A percentile compares a stretch with the other conserved stretches of the same genome.
Evolutionary conservation across 148 eudicot genomes (phyloP).

Genomic region (Chenopodium album): DNA sequence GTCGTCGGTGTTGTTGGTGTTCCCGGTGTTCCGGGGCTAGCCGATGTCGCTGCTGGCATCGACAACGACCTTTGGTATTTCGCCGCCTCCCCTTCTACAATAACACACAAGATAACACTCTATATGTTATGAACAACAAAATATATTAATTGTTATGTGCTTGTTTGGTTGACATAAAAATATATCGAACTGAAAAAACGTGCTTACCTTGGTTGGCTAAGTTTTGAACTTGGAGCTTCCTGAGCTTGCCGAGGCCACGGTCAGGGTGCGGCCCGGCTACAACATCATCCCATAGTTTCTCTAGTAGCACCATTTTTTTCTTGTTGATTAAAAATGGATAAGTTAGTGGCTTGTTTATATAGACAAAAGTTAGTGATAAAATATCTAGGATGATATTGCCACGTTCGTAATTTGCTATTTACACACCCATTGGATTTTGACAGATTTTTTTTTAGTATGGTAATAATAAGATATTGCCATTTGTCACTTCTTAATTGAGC

Average conservation of each 20-base stretch:
- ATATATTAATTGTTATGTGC: too few species aligned
- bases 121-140: background rate
- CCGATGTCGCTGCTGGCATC: slow-evolving; percentile 49
- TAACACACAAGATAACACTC: background rate
- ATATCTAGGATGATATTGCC: slow-evolving; percentile 24
- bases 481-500: background rate
- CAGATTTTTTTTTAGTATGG: too few species aligned
- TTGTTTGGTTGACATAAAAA: too few species aligned
- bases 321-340: background rate
- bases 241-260: slow-evolving; percentile 59
- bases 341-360: slow-evolving; percentile 12
- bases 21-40: slow-evolving; percentile 49
- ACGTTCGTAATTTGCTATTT: slow-evolving; percentile 1
- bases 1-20: slow-evolving; percentile 62
- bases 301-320: slow-evolving; percentile 47
- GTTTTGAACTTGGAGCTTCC: slow-evolving; percentile 37
- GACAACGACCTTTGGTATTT: slow-evolving; percentile 49
- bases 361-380: slow-evolving; percentile 22
- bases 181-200: too few species aligned
- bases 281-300: slow-evolving; percentile 78
- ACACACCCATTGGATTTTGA: background rate
- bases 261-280: slow-evolving; percentile 67
- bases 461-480: background rate
- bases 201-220: background rate
- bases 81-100: slow-evolving; percentile 23